Percentiles rank a stretch among this genome's conserved stretches.
Evolutionary conservation across 2,329 filamentous ascomycete genomes (phyloP).

Genomic region (Trichoderma koningii): DNA sequence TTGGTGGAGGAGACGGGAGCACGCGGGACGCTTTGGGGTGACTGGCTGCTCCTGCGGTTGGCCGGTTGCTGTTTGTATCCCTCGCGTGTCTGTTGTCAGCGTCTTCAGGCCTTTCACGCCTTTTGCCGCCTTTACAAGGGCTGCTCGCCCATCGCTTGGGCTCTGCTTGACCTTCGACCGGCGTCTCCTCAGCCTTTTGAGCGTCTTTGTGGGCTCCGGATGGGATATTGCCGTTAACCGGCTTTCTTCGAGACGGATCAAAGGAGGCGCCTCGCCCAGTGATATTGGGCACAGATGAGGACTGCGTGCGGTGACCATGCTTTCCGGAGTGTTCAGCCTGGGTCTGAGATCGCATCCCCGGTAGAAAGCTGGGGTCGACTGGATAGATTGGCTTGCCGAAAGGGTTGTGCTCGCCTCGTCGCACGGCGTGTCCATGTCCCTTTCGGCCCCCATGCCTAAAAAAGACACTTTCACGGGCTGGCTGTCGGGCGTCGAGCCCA

Average conservation of each 20-base stretch:
- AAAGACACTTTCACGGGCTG: conserved; percentile 34
- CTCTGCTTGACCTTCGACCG: neutral
- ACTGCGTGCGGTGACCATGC: neutral
- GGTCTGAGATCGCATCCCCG: neutral
- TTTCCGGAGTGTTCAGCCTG: neutral
- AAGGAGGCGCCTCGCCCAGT: neutral
- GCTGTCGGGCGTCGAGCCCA: neutral
- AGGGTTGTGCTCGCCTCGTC: conserved; percentile 10
- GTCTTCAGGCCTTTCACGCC: neutral
- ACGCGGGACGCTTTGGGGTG: neutral
- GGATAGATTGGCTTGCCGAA: conserved; percentile 13
- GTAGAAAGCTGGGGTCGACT: conserved; percentile 12
- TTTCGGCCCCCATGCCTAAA: conserved; percentile 40
- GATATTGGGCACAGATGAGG: neutral
- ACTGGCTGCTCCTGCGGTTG: neutral
- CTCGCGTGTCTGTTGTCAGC: neutral
- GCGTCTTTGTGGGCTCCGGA: neutral
- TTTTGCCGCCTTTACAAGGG: neutral
- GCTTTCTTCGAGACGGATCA: neutral
- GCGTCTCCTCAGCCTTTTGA: neutral
- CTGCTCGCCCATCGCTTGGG: neutral
- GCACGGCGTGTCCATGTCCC: conserved; percentile 28
- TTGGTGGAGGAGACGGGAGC: neutral
- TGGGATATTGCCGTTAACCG: neutral
- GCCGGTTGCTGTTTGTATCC: neutral